Evolutionary conservation across 164 flowering plant species (phyloP).

Genomic region (Sedum album): DNA sequence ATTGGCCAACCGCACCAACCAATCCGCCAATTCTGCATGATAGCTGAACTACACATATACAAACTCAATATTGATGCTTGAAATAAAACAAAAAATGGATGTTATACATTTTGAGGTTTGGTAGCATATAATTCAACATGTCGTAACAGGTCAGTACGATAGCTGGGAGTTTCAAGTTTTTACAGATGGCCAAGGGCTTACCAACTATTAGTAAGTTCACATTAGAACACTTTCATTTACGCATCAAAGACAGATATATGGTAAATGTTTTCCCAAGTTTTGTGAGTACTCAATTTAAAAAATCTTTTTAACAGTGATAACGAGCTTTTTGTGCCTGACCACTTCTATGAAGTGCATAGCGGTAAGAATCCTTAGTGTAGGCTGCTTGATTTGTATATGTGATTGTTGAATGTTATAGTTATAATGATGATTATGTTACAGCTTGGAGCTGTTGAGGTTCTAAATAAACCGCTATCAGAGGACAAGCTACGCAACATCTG

Average conservation of each 20-base stretch:
- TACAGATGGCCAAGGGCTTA: slow-evolving; percentile 55
- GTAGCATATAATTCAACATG: neutral
- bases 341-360: slow-evolving; percentile 91
- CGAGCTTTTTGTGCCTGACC: slow-evolving; percentile 54
- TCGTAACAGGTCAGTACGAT: slow-evolving; percentile 38
- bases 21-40: too few species aligned
- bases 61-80: too few species aligned
- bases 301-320: slow-evolving; percentile 49
- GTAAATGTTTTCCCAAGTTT: neutral
- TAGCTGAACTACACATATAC: too few species aligned
- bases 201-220: slow-evolving; percentile 72
- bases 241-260: neutral
- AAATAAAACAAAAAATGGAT: too few species aligned
- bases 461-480: slow-evolving; percentile 67
- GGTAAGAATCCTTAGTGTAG: slow-evolving; percentile 31
- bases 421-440: slow-evolving; percentile 21
- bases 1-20: neutral
- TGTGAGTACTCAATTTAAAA: neutral
- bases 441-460: slow-evolving; percentile 91
- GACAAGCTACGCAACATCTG: slow-evolving; percentile 82
- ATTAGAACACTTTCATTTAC: neutral
- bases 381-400: neutral
- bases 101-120: too few species aligned
- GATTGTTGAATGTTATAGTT: neutral
- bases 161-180: slow-evolving; percentile 50